Evolutionary conservation across 306 rosid species (phyloP), one percentile per base, ranked within the genome.

Genomic region (Rosa multiflora): DNA sequence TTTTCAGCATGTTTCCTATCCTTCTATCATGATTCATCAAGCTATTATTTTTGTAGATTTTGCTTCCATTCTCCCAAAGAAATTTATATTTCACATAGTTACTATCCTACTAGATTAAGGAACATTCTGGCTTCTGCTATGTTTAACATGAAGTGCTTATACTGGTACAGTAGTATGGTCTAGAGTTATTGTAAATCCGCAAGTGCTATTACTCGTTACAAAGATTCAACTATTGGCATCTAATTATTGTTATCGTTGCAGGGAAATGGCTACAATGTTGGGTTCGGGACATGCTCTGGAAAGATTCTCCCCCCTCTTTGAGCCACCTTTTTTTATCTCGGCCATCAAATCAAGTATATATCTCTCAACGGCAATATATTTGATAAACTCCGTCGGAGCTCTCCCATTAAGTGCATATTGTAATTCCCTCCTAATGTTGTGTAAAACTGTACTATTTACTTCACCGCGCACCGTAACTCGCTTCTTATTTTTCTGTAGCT

Each of bases 281-380:
- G 98, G 46, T 94, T 94, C 15, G 97, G 98, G 7, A 86, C 82
- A 20, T 94, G 98, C 90, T 69, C 89, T 0, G 98, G 98, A 68
- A 94, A 89, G 88, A 75, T 94, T 76, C 79, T 83, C 62, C 97
- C 97, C 47, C 82, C 83, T 53, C 85, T 86, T 17, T 89, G 82
- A 88, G 48, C 73, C n/a, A 44, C 37, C 53, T 10, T 52, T 26
- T 72, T 23, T 72, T 70, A n/a, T 56, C 13, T 42, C 9, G 32
- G 18, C 73, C 56, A 40, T 68, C 74, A 47, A 29, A 42, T 32
- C 63, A 20, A 75, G 75, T 12, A 68, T 48, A 17, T 37, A 53
- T 37, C 35, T 53, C 42, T 6, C 64, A 53, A 52, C 14, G 18
- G 1, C n/a, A 37, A 73, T 11, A 44, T 70, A 26, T 26, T 26